These are phyloP conservation scores for Chaetomium tenue DNA, from an alignment of 495 filamentous ascomycete genomes.

Conservation along the genomic window DNA sequence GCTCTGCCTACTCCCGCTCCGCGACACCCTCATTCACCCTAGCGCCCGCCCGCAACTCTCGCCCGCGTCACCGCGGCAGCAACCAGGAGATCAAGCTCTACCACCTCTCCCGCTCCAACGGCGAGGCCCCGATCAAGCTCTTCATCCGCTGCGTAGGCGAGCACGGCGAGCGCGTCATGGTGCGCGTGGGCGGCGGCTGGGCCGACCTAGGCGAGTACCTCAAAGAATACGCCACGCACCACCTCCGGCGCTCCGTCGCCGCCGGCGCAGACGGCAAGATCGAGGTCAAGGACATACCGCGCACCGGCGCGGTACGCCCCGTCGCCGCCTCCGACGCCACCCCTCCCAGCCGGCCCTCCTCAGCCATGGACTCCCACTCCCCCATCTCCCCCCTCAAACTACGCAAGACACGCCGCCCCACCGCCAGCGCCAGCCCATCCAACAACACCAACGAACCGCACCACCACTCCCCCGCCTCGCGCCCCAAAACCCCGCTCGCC, in stretches of 20 bases:
- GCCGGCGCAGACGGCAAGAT: slow-evolving; percentile 44
- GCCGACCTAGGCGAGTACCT: slow-evolving; percentile 92
- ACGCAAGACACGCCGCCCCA: slow-evolving; percentile 40
- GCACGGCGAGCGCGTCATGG: slow-evolving; percentile 91
- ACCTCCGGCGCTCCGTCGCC: slow-evolving; percentile 59
- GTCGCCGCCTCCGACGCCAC: slow-evolving; percentile 43
- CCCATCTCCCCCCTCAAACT: slow-evolving; percentile 35
- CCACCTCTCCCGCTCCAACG: slow-evolving; percentile 80
- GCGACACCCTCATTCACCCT: slow-evolving; percentile 69
- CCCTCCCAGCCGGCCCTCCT: slow-evolving; percentile 43
- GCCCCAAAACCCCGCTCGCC: slow-evolving; percentile 41
- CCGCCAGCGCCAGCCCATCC: background rate
- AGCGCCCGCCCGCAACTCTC: slow-evolving; percentile 55
- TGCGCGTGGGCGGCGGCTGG: slow-evolving; percentile 95
- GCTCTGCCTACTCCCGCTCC: slow-evolving; percentile 47
- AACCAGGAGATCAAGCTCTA: slow-evolving; percentile 82
- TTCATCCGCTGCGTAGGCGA: slow-evolving; percentile 91
- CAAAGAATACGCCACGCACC: slow-evolving; percentile 88
- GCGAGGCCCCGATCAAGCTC: slow-evolving; percentile 83
- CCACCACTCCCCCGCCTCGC: slow-evolving; percentile 5
- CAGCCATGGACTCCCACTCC: slow-evolving; percentile 38
- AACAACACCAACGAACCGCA: background rate
- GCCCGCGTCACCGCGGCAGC: slow-evolving; percentile 44
- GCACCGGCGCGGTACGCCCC: slow-evolving; percentile 21
- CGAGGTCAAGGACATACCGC: slow-evolving; percentile 58